These are phyloP conservation scores for Fusarium sp. DNA, from an alignment of 2,329 filamentous ascomycete species.

Conservation along the genomic window DNA sequence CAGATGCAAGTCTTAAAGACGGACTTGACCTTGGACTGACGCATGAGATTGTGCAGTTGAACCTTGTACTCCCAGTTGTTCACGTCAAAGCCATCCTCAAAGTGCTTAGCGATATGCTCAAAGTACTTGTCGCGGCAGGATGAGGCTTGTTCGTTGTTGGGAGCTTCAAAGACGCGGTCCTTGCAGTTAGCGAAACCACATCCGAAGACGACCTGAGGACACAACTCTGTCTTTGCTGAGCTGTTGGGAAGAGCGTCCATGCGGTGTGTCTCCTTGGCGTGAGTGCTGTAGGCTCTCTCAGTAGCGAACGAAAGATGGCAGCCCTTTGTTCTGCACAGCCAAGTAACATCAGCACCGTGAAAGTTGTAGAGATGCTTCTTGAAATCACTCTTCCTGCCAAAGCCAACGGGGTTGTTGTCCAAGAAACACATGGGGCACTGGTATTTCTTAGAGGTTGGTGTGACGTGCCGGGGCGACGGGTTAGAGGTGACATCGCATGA, in stretches of 20 bases:
- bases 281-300: slow-evolving; percentile 57
- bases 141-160: slow-evolving; percentile 50
- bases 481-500: slow-evolving; percentile 49
- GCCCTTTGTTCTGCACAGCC: slow-evolving; percentile 56
- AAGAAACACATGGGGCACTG: slow-evolving; percentile 60
- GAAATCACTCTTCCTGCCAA: slow-evolving; percentile 60
- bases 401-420: slow-evolving; percentile 58
- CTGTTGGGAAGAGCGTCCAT: slow-evolving; percentile 56
- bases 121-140: slow-evolving; percentile 57
- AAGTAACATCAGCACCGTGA: slow-evolving; percentile 56
- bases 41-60: slow-evolving; percentile 58
- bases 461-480: slow-evolving; percentile 51
- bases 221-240: slow-evolving; percentile 55
- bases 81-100: slow-evolving; percentile 56
- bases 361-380: slow-evolving; percentile 63
- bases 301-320: slow-evolving; percentile 58
- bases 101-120: slow-evolving; percentile 60
- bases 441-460: slow-evolving; percentile 55
- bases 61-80: slow-evolving; percentile 57
- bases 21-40: slow-evolving; percentile 56
- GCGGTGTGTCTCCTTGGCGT: slow-evolving; percentile 57
- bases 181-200: slow-evolving; percentile 57
- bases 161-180: slow-evolving; percentile 56
- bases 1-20: slow-evolving; percentile 60
- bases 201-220: slow-evolving; percentile 57